These are phyloP conservation scores for Carex pumila DNA, from an alignment of 176 grass and related monocot species.

Conservation along the genomic window DNA sequence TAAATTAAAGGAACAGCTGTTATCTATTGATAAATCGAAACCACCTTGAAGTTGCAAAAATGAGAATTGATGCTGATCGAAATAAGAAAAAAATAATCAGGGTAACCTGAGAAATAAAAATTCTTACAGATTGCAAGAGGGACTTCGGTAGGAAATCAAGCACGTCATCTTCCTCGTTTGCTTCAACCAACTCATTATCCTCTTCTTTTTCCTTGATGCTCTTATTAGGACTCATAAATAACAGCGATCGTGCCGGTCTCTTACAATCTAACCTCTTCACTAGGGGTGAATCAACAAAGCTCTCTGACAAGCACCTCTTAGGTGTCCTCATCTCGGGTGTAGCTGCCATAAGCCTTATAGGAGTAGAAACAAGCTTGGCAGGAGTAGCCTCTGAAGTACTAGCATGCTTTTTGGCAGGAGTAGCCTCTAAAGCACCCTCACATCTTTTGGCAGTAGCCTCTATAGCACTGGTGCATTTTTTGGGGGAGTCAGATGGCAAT, in stretches of 20 bases:
- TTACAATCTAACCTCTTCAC: slow-evolving; percentile 19
- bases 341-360: slow-evolving; percentile 43
- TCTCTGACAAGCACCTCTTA: slow-evolving; percentile 21
- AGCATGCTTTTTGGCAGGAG: slow-evolving; percentile 48
- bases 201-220: slow-evolving; percentile 24
- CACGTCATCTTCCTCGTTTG: slow-evolving; percentile 21
- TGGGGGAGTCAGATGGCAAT: not conserved
- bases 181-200: not conserved
- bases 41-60: not conserved
- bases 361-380: slow-evolving; percentile 55
- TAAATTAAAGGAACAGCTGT: not conserved
- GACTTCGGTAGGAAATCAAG: slow-evolving; percentile 67
- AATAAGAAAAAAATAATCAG: not conserved
- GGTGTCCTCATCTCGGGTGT: slow-evolving; percentile 49
- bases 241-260: slow-evolving; percentile 47
- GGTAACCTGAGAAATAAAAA: not conserved
- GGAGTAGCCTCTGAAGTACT: slow-evolving; percentile 40
- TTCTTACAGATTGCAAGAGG: slow-evolving; percentile 64
- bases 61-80: not conserved
- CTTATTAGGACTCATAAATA: slow-evolving; percentile 70
- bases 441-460: not conserved
- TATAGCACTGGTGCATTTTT: not conserved
- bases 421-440: slow-evolving; percentile 25
- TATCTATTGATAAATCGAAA: not conserved
- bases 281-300: slow-evolving; percentile 26